Base-by-base conservation (phyloP, 2,329 filamentous ascomycete species). In the Drechslerella stenobrocha region DNA sequence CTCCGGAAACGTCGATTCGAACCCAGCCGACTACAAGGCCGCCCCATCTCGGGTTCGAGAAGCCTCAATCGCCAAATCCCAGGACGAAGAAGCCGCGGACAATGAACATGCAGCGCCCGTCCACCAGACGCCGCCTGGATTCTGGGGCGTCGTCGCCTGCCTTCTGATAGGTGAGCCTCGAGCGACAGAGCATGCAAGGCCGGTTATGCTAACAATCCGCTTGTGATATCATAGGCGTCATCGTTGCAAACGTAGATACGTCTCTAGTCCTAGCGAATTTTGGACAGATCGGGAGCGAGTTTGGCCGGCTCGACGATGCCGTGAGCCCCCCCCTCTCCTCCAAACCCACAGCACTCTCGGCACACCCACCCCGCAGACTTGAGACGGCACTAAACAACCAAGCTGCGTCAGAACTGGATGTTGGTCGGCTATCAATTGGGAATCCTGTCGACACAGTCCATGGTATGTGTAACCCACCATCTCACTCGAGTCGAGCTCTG, bases 201-300 rank as follows among this genome's bases (percentile, higher is more conserved):
- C 22, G n/a, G 22, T 13, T 34, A 13, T 15, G 46, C 26, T 32
- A 50, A 32, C 46, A 32, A 8, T 3, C 7, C 22, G n/a, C 23
- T 57, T 23, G 44, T 45, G 11, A 2, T 1, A 24, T 64, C 5
- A 8, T 47, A 79, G 83, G 83, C 5, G 83, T 86, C n/a, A 87
- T 89, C 70, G 81, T 87, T 13, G 81, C 82, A 3, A 84, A 85
- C 58, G 81, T 83, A 11, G 87, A 89, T 73, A 76, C 78, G 0
- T 85, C 84, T 1, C 76, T 89, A 0, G 80, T 89, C 0, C 77
- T 89, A 35, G 86, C 87, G 0, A 87, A 0, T 82, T 87, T 64
- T 81, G 82, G 1, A 77, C 78, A 5, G 83, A 86, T 56, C 81
- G 83, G 0, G 85, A 83, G n/a, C 80, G 85, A 63, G 85, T 86